phyloP scores from a whole-genome alignment of 1,284 basidiomycete genomes.

The Puccinia hordei region DNA sequence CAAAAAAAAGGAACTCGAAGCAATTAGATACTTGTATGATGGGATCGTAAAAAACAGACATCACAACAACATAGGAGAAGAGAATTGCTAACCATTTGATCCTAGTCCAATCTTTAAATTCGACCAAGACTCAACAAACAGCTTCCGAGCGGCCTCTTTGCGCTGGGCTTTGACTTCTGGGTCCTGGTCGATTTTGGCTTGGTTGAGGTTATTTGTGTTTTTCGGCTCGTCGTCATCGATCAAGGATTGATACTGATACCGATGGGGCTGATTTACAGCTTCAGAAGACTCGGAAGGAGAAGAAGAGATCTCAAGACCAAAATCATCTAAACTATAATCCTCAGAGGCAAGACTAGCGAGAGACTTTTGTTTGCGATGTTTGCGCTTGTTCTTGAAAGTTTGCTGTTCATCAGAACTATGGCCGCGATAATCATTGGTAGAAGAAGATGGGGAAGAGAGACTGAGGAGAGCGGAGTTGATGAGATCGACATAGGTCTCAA shows the following conservation, averaged over 20 bases:
- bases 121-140: constrained; percentile 34
- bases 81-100: constrained; percentile 26
- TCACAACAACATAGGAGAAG: not conserved
- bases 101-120: constrained; percentile 41
- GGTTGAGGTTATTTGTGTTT: not conserved
- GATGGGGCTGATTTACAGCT: not conserved
- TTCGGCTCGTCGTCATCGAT: not conserved
- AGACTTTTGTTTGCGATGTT: not conserved
- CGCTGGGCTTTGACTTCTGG: not conserved
- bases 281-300: not conserved
- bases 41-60: not conserved
- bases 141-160: constrained; percentile 12
- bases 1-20: not conserved
- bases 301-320: not conserved
- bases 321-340: not conserved
- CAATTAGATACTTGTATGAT: not conserved
- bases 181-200: not conserved
- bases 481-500: constrained; percentile 25
- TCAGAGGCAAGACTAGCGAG: not conserved
- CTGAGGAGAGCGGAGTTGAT: constrained; percentile 11
- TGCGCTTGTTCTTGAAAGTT: constrained; percentile 9
- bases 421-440: not conserved
- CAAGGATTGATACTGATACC: constrained; percentile 11
- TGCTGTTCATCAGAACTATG: not conserved
- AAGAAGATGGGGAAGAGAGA: not conserved